phyloP scores from a whole-genome alignment of 306 rosid species.

The Crotalaria pallida region DNA sequence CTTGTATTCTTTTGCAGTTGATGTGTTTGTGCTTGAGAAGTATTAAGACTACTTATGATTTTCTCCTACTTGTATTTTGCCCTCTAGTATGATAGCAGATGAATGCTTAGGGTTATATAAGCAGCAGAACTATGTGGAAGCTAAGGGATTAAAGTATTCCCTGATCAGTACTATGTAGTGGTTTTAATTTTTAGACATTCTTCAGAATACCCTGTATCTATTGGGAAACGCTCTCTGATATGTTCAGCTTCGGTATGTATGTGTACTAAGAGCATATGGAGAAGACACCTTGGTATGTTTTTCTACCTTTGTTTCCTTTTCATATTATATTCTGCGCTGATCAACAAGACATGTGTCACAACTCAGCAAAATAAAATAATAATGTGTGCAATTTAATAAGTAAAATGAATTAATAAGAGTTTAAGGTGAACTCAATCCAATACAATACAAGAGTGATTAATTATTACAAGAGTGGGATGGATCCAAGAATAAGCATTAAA shows the following conservation, averaged over 20 bases:
- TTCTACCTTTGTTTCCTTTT: neutral
- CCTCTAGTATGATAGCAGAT: slow-evolving; percentile 28
- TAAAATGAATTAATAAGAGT: too few species aligned
- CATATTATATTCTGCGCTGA: too few species aligned
- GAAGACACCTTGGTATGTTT: neutral
- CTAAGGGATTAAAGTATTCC: slow-evolving; percentile 23
- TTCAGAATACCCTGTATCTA: slow-evolving; percentile 21
- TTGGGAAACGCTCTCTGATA: slow-evolving; percentile 11
- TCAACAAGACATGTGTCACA: too few species aligned
- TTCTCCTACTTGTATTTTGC: slow-evolving; percentile 23
- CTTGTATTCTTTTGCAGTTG: slow-evolving; percentile 26
- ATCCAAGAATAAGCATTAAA: too few species aligned
- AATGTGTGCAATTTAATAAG: too few species aligned
- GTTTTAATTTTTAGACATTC: slow-evolving; percentile 16
- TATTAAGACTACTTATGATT: slow-evolving; percentile 1
- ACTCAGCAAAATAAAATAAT: too few species aligned
- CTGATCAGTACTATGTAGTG: slow-evolving; percentile 17
- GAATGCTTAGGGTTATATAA: slow-evolving; percentile 20
- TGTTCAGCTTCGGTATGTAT: slow-evolving; percentile 12
- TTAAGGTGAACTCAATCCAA: too few species aligned
- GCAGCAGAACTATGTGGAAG: slow-evolving; percentile 13
- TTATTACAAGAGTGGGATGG: too few species aligned
- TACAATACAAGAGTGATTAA: too few species aligned
- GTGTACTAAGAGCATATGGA: slow-evolving; percentile 6
- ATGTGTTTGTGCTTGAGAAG: slow-evolving; percentile 20